Base-by-base conservation (phyloP, 768 basidiomycete species). In the Lactifluus rugatus region DNA sequence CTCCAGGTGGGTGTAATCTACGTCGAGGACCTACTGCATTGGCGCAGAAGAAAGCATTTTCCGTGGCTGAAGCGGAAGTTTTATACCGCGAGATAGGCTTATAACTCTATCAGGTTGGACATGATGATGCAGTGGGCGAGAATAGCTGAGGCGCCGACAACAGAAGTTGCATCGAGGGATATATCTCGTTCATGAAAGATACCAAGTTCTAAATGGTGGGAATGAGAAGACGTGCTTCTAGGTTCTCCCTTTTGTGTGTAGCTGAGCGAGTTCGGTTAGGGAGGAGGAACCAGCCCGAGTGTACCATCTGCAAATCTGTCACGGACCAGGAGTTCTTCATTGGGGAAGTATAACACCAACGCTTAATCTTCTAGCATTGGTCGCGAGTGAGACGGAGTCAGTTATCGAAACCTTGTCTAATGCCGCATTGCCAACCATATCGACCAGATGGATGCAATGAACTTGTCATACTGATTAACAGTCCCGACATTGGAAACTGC, bases 221-320 rank as follows among this genome's bases (percentile, higher is more conserved):
- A 28, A 28, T 8, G n/a, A 5, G 41, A 37, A 11, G 10, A 62
- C 77, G 48, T 55, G 87, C 88, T 70, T 84, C 76, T 46, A 72
- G 65, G 67, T 84, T 78, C 17, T 81, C 78, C 44, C 87, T 76
- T 61, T 78, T 1, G 80, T 81, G 13, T 87, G 75, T 52, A 82
- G 71, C 25, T 71, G 70, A 6, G 87, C 78, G 57, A 89, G 71
- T 66, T 90, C 82, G 0, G 72, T 70, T n/a, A 0, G 86, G 87
- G 32, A 81, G 72, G 60, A 87, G 70, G 65, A 90, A 91, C 88
- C 87, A n/a, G n/a, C n/a, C n/a, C n/a, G n/a, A 91, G 64, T 89
- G 88, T 23, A 90, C 70, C 74, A 83, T 81, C 49, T 72, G 76
- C 13, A 51, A 44, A 36, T 69, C 64, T 2, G 65, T 66, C 34